phyloP scores from a whole-genome alignment of 768 basidiomycete genomes.

The Gautieria morchelliformis region DNA sequence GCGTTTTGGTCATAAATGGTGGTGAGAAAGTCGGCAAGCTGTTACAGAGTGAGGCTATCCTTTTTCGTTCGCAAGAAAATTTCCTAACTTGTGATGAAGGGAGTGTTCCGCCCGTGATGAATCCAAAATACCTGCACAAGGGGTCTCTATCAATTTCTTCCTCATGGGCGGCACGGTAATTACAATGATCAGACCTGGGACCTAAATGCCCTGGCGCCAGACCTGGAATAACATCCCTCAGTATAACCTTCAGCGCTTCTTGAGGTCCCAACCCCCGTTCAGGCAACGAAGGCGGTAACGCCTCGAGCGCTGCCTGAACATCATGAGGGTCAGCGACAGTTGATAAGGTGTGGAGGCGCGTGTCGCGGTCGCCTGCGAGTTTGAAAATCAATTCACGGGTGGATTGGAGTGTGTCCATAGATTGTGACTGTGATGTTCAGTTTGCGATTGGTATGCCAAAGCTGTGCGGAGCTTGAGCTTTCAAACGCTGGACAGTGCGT shows the following conservation, averaged over 20 bases:
- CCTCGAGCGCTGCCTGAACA: conserved; percentile 13
- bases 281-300: conserved; percentile 20
- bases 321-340: conserved; percentile 1
- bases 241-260: conserved; percentile 16
- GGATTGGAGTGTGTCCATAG: neutral
- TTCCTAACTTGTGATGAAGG: conserved; percentile 5
- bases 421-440: no score
- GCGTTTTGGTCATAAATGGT: conserved; percentile 28
- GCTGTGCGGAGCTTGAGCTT: no score
- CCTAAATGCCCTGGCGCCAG: conserved; percentile 28
- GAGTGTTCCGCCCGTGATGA: conserved; percentile 8
- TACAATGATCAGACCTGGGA: conserved; percentile 12
- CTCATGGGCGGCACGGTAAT: neutral
- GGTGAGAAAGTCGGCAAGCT: conserved; percentile 28
- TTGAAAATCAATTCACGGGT: neutral
- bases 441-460: no score
- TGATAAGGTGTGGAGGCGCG: neutral
- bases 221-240: conserved; percentile 22
- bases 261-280: conserved; percentile 22
- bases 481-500: no score
- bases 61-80: conserved; percentile 15
- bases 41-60: conserved; percentile 7
- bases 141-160: neutral
- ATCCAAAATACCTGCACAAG: conserved; percentile 11
- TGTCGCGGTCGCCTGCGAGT: conserved; percentile 2